Evolutionary conservation across 176 grass and related monocot species (phyloP), one percentile per base, ranked within the genome.

Genomic region (Bolboschoenus planiculmis): DNA sequence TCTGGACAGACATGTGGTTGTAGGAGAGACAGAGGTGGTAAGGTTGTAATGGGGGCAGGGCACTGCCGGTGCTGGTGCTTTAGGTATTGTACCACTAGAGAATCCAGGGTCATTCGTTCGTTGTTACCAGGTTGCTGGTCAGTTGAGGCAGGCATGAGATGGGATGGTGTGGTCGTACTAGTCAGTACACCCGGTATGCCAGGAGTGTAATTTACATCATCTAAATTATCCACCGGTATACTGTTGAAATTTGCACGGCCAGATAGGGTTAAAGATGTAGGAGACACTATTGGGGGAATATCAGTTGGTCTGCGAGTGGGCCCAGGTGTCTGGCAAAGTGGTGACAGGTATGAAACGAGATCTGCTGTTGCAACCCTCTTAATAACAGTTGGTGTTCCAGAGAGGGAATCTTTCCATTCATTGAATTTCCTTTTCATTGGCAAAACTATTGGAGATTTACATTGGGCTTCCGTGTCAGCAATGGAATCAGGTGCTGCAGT

Each of bases 31-130:
- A 99, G 91, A 66, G 96, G 89, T 21, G 96, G 96, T 81, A 99
- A 88, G 87, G 96, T 99, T 84, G 96, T 99, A 83, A 99, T 87
- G n/a, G 96, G 96, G 51, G 91, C 91, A 80, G 92, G 92, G 30
- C 96, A 99, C 36, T 99, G 92, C 5, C 96, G 89, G 53, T 99
- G 96, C 36, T 99, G 96, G 55, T 99, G 96, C 84, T 99, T 99
- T 85, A 99, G 83, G 73, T 95, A 99, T 29, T 99, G 96, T 39
- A 99, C 96, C 72, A 99, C 89, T 81, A 99, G 71, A 36, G 92
- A 93, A 53, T 99, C 96, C n/a, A 99, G 89, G 0, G 96, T 95
- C 89, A 91, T 99, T 11, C 84, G 76, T 82, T 99, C 91, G 43
- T 54, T 85, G 80, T 90, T 95, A 90, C 84, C 90, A 72, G 78